Base-by-base conservation (phyloP, 768 basidiomycete genomes). In the Lyophyllum shimeji region DNA sequence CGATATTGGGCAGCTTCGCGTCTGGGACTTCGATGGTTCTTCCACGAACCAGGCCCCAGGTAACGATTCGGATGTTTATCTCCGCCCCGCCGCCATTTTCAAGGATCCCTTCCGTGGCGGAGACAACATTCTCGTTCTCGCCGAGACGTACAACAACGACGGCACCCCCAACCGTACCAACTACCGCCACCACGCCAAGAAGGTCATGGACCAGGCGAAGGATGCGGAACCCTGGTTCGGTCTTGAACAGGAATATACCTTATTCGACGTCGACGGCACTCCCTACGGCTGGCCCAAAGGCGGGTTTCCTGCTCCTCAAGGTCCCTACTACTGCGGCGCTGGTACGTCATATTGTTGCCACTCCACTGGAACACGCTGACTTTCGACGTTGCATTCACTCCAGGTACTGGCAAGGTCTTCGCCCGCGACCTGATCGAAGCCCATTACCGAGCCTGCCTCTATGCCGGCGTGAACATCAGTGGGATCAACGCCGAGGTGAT, bases 401-500 rank as follows among this genome's bases (percentile, higher is more conserved):
- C 56, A 95, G 93, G 93, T 59, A 90, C 96, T 56, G 95, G 96
- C 74, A 95, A 93, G 76, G 97, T 98, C 61, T 95, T 97, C 68
- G 96, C 93, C 60, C 94, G 97, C 75, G 97, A 99, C 76, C 84
- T 98, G 67, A 90, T 99, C 67, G 97, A 99, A 78, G 97, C 97
- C 34, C 97, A 99, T 79, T 98, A 98, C 79, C 93, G 95, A 61
- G 92, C 93, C 55, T 97, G 95, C 72, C 84, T 96, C 52, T 95
- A 96, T 70, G 76, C 95, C 53, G 95, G 95, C 63, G 83, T 99
- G 76, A 95, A 94, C 80, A 98, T 98, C 77, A 94, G 92, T 63
- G 97, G 97, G 69, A 98, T 99, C 79, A 99, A 98, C 72, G 96
- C 96, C 58, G 97, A 98, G 76, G 96, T 98, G 59, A 98, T 98